Conservation (phyloP, 208 protist species). For the Novymonas esmeraldas region DNA sequence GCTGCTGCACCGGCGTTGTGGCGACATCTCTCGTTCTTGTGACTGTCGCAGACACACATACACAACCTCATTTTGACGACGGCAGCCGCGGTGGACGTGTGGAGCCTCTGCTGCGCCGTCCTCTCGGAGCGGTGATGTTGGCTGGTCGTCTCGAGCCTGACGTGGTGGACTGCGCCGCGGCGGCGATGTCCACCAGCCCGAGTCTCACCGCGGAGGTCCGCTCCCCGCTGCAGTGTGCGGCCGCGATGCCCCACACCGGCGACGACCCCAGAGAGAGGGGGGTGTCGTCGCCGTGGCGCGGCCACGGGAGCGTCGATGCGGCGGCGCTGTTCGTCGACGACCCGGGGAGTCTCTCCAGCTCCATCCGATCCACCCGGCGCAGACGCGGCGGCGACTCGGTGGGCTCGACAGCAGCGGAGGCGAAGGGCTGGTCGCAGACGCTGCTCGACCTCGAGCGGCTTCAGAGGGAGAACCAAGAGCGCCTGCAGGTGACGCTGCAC, state of each 20-base stretch:
- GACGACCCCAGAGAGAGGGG: background rate
- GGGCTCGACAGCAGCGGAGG: conserved; percentile 13
- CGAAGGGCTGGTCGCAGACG: conserved; percentile 39
- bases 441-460: conserved; percentile 67
- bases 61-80: no score
- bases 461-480: conserved; percentile 75
- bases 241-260: background rate
- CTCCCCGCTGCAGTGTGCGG: background rate
- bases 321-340: conserved; percentile 17
- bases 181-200: background rate
- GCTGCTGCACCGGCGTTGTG: no score
- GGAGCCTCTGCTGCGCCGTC: no score
- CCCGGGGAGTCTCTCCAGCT: conserved; percentile 40
- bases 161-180: background rate
- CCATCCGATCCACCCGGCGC: conserved; percentile 31
- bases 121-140: no score
- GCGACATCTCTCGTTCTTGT: no score
- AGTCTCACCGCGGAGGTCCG: background rate
- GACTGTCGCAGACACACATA: no score
- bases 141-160: no score
- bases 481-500: conserved; percentile 36
- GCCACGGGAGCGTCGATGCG: background rate
- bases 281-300: conserved; percentile 4
- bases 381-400: conserved; percentile 35
- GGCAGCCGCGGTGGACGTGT: no score